phyloP scores from a whole-genome alignment of 139 green algal species.

The Chlamydomonas schloesseri region DNA sequence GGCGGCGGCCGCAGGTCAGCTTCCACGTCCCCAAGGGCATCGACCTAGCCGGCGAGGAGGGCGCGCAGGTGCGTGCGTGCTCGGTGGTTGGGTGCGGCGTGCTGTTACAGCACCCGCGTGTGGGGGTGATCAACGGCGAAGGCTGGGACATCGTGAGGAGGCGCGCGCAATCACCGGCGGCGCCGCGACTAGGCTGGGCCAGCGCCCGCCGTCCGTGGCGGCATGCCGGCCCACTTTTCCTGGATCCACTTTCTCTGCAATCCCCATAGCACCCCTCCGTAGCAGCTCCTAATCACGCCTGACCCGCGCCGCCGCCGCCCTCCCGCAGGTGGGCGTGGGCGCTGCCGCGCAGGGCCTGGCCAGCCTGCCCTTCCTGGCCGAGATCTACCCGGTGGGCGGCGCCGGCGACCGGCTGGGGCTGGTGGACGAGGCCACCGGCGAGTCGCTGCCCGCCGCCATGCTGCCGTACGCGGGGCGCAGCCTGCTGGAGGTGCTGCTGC shows the following conservation, averaged over 20 bases:
- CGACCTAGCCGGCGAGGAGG: conserved; percentile 72
- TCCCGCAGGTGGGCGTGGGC: conserved; percentile 48
- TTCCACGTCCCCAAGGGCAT: conserved; percentile 78
- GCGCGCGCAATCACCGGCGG: too few species aligned
- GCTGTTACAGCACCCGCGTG: too few species aligned
- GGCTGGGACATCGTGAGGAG: too few species aligned
- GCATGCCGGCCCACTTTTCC: too few species aligned
- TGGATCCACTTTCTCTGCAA: too few species aligned
- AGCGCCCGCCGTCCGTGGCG: too few species aligned
- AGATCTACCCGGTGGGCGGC: conserved; percentile 97
- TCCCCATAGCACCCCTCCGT: too few species aligned
- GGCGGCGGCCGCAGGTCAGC: not conserved
- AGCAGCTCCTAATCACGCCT: too few species aligned
- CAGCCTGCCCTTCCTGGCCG: conserved; percentile 87
- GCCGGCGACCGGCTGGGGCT: conserved; percentile 95
- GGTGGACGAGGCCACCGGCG: conserved; percentile 85
- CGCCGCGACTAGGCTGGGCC: too few species aligned
- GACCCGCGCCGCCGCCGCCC: too few species aligned
- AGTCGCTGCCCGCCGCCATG: conserved; percentile 93
- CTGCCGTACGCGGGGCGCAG: conserved; percentile 94
- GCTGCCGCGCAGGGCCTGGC: conserved; percentile 72
- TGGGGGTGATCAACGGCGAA: too few species aligned
- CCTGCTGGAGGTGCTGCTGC: conserved; percentile 91
- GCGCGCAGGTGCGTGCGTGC: not conserved
- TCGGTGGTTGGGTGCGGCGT: too few species aligned